Evolutionary conservation across 331 rosid genomes (phyloP).

Genomic region (Arachis monticola): DNA sequence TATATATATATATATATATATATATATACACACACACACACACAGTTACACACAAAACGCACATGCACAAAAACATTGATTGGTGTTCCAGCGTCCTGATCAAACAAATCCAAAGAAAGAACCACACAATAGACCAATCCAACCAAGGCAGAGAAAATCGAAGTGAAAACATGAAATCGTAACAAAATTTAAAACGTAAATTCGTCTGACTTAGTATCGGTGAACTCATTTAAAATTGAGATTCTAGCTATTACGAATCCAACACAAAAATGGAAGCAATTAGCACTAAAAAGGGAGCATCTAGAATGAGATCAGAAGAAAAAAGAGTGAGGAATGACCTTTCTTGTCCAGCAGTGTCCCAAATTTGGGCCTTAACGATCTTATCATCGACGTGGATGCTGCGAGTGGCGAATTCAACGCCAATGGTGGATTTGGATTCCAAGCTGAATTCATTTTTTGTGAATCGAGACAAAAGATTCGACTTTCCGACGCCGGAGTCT

Average conservation of each 20-base stretch:
- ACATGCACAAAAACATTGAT: background rate
- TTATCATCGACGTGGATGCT: slow-evolving; percentile 80
- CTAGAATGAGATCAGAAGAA: slow-evolving; percentile 20
- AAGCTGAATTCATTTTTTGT: slow-evolving; percentile 79
- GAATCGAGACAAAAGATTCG: slow-evolving; percentile 80
- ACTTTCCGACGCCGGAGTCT: slow-evolving; percentile 85
- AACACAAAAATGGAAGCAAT: background rate
- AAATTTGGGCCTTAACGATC: slow-evolving; percentile 88
- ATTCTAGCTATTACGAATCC: slow-evolving; percentile 9
- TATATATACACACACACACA: too few relatives aligned
- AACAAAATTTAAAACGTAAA: background rate
- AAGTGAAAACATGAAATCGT: too few relatives aligned
- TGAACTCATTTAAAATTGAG: background rate
- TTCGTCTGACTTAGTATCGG: slow-evolving; percentile 6
- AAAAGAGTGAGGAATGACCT: slow-evolving; percentile 43
- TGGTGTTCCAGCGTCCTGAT: background rate
- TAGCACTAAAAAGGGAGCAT: slow-evolving; percentile 4
- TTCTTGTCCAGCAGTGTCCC: slow-evolving; percentile 95
- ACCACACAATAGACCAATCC: background rate
- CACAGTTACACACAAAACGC: too few relatives aligned
- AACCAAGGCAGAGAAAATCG: background rate
- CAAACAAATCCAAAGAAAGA: slow-evolving; percentile 33
- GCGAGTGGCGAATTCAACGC: slow-evolving; percentile 86
- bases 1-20: too few relatives aligned
- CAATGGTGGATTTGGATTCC: slow-evolving; percentile 83